Percentiles rank a stretch among this genome's conserved stretches.
Conservation (phyloP, 2,329 filamentous ascomycete genomes). For the Neonectria hederae region DNA sequence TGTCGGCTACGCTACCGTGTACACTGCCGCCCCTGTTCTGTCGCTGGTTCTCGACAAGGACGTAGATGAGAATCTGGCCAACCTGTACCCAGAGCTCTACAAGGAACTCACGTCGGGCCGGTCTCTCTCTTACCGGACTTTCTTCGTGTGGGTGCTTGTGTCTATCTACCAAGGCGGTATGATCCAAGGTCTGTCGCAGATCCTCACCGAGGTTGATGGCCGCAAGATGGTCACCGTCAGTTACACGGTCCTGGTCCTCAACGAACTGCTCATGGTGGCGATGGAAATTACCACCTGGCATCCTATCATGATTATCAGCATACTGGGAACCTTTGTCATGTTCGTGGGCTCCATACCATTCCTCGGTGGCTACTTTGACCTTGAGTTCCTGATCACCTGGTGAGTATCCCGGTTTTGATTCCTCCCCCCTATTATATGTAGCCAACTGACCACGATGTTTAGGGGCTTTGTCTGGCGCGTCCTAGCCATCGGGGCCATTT, state of each 20-base stretch:
- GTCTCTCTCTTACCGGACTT: constrained; percentile 89
- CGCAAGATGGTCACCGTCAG: constrained; percentile 86
- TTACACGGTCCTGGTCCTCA: constrained; percentile 91
- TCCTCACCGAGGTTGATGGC: constrained; percentile 81
- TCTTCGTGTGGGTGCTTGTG: constrained; percentile 96
- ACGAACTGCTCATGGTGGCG: constrained; percentile 97
- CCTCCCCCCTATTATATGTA: background rate
- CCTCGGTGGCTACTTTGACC: constrained; percentile 87
- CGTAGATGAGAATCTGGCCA: constrained; percentile 92
- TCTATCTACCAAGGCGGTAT: constrained; percentile 95
- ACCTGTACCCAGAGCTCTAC: constrained; percentile 96
- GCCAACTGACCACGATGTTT: constrained; percentile 29
- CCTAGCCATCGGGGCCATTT: constrained; percentile 79
- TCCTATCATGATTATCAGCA: constrained; percentile 84
- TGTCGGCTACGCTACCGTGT: constrained; percentile 95
- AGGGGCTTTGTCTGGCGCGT: constrained; percentile 92
- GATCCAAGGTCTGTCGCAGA: constrained; percentile 92
- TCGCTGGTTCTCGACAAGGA: constrained; percentile 94
- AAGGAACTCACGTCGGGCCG: constrained; percentile 93
- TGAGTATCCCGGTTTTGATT: constrained; percentile 49
- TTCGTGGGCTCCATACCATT: constrained; percentile 88
- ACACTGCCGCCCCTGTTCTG: constrained; percentile 93
- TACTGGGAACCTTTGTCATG: constrained; percentile 83
- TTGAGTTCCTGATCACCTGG: constrained; percentile 78
- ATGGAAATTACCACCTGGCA: constrained; percentile 98